These are phyloP conservation scores for Didymella exigua DNA, from an alignment of 2,329 filamentous ascomycete genomes.

Conservation along the genomic window DNA sequence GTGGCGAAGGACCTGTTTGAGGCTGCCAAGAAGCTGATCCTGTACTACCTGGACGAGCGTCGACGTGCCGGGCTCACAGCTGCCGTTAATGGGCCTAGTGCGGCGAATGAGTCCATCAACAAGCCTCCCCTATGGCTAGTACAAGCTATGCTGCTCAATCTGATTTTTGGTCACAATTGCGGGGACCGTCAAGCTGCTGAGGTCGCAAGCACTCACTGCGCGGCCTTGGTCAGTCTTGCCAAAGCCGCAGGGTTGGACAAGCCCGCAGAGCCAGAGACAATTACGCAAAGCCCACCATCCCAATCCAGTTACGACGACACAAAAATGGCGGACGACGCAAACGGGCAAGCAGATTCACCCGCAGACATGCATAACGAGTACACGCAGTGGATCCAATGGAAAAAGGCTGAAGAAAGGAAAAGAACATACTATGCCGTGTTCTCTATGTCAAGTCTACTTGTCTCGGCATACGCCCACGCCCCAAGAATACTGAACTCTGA, in stretches of 20 bases:
- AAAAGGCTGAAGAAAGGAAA: slow-evolving; percentile 85
- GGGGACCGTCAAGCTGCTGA: slow-evolving; percentile 89
- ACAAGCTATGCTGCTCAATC: slow-evolving; percentile 94
- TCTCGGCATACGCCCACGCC: slow-evolving; percentile 90
- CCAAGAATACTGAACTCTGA: slow-evolving; percentile 94
- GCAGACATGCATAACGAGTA: slow-evolving; percentile 61
- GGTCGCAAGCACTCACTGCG: slow-evolving; percentile 90
- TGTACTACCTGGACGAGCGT: slow-evolving; percentile 88
- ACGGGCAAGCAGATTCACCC: slow-evolving; percentile 47
- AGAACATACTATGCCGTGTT: slow-evolving; percentile 91
- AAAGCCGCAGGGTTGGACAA: slow-evolving; percentile 80
- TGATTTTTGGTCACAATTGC: slow-evolving; percentile 94
- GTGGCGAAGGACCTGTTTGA: slow-evolving; percentile 87
- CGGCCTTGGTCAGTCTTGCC: slow-evolving; percentile 86
- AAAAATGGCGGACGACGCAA: slow-evolving; percentile 59
- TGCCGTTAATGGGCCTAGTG: slow-evolving; percentile 59
- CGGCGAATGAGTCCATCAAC: slow-evolving; percentile 63
- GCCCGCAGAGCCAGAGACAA: slow-evolving; percentile 43
- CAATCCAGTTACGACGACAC: slow-evolving; percentile 59
- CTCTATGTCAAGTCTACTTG: slow-evolving; percentile 85
- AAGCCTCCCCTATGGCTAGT: slow-evolving; percentile 91
- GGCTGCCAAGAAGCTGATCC: slow-evolving; percentile 93
- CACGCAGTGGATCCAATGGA: slow-evolving; percentile 88
- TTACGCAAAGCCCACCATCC: slow-evolving; percentile 28
- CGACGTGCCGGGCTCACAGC: slow-evolving; percentile 80